Evolutionary conservation across 805 yeast species (phyloP).

Genomic region (Ogataea trehaloabstinens): DNA sequence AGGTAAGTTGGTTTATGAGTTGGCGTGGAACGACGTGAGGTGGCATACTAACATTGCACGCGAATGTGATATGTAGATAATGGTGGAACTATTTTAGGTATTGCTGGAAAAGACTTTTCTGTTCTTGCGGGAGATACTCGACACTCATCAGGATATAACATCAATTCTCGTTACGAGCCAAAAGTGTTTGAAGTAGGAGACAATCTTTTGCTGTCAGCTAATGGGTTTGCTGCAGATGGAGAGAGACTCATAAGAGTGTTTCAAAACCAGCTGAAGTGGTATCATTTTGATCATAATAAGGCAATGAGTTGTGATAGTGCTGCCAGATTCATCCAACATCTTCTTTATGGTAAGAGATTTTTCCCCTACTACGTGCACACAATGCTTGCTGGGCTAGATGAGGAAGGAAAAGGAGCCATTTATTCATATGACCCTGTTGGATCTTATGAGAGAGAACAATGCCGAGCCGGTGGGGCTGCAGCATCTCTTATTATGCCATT

Average conservation of each 20-base stretch:
- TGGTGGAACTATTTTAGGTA: slow-evolving; percentile 96
- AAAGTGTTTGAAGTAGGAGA: slow-evolving; percentile 90
- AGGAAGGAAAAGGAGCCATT: slow-evolving; percentile 88
- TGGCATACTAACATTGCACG: neutral
- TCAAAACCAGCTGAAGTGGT: slow-evolving; percentile 76
- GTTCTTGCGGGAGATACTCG: slow-evolving; percentile 98
- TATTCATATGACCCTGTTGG: slow-evolving; percentile 98
- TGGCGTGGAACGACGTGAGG: no score
- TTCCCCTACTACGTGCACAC: slow-evolving; percentile 98
- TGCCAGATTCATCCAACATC: slow-evolving; percentile 87
- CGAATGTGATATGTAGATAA: slow-evolving; percentile 47
- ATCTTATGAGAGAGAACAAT: slow-evolving; percentile 94
- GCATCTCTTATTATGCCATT: slow-evolving; percentile 96
- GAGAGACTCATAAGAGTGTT: slow-evolving; percentile 78
- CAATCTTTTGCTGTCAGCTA: slow-evolving; percentile 81
- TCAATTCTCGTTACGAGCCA: slow-evolving; percentile 89
- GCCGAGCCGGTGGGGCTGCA: slow-evolving; percentile 98
- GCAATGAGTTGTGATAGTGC: slow-evolving; percentile 66
- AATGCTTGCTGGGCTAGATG: slow-evolving; percentile 89
- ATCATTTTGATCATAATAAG: slow-evolving; percentile 85
- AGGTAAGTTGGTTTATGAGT: slow-evolving; percentile 25
- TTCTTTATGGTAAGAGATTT: slow-evolving; percentile 87
- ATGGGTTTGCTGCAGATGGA: slow-evolving; percentile 96
- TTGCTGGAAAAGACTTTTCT: slow-evolving; percentile 97
- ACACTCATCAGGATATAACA: slow-evolving; percentile 89